Base-by-base conservation (phyloP, 768 basidiomycete genomes). In the Xerocomellus intermedius region DNA sequence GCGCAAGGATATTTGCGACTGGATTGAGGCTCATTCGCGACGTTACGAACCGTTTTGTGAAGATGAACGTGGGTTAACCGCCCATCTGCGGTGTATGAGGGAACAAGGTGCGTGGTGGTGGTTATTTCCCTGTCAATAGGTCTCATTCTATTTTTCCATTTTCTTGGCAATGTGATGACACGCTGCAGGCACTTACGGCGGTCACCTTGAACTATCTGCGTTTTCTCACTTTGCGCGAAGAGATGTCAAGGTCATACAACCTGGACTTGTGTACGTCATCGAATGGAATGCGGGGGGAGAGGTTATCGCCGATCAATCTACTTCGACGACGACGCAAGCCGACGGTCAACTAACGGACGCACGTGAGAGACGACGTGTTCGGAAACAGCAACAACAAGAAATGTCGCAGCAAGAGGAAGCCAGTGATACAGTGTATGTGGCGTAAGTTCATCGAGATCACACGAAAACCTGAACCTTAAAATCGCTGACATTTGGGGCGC, bases 171-270 rank as follows among this genome's bases (percentile, higher is more conserved):
- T 38, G 36, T 60, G 59, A 48, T 66, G 48, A 55, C 63, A 37
- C 32, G 36, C 36, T 54, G 50, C 61, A 88, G 90, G 83, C 28
- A 95, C 94, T 2, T 96, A 95, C 57, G 94, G 94, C 39, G 93
- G 93, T 1, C 92, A 97, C 71, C 82, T 97, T 64, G 94, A 97
- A 70, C 78, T 97, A n/a, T 89, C 88, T 17, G 92, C 92, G 1
- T 96, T 94, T 69, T 87, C 94, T 4, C 90, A 94, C 62, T 82
- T 92, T 75, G 80, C 79, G 46, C 75, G 77, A 51, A 79, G 87
- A 30, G 82, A 92, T 64, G 87, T 97, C 69, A 96, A 96, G 75
- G 92, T 97, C 54, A 82, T 95, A 49, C 94, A 96, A 66, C 94
- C 94, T 0, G 91, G 90, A 2, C 79, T 97, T 33, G 89, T 94